Evolutionary conservation across 805 yeast species (phyloP), one percentile per base, ranked within the genome.

Genomic region (Candida awuae): DNA sequence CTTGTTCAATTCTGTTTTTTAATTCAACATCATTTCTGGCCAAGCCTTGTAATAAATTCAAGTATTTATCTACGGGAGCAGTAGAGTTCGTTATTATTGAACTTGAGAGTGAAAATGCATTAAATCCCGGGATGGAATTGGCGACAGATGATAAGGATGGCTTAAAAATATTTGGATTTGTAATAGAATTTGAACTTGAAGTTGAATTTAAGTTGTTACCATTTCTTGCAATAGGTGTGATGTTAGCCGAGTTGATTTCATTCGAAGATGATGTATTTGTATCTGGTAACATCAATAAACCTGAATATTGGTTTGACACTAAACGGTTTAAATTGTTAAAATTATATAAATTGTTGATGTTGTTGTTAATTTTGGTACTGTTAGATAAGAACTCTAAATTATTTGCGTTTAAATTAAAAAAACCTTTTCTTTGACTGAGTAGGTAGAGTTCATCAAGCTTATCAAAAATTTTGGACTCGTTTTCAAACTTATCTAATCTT

Each of bases 21-120:
- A 59, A 38, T 42, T 59, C 63, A 12, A 52, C 51, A 41, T 59
- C 63, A 41, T 59, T 59, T 30, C 51, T 54, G 6, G 62, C 63
- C 20, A 59, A 46, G 15, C 52, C 50, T 27, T 54, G 49, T 14
- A 58, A 34, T 23, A 55, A 28, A 12, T 47, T 45, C 29, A 56
- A 41, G 32, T 55, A 56, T 21, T 54, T 48, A 18, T 55, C 59
- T 8, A 56, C 54, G 1, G 54, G 55, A 4, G 53, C 39, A 26
- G 50, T 52, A 30, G 46, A 40, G 9, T 35, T 34, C 15, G 43
- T 25, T 15, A 25, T 16, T 5, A 19, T 13, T 4, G 37, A 17
- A 12, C 20, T 12, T 3, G 41, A 8, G 4, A 25, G 10, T 8
- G 43, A 33, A 32, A 46, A 46, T 12, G 42, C 41, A 29, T 34